Base-by-base conservation (phyloP, 495 filamentous ascomycete species). In the Amorphotheca resinae region DNA sequence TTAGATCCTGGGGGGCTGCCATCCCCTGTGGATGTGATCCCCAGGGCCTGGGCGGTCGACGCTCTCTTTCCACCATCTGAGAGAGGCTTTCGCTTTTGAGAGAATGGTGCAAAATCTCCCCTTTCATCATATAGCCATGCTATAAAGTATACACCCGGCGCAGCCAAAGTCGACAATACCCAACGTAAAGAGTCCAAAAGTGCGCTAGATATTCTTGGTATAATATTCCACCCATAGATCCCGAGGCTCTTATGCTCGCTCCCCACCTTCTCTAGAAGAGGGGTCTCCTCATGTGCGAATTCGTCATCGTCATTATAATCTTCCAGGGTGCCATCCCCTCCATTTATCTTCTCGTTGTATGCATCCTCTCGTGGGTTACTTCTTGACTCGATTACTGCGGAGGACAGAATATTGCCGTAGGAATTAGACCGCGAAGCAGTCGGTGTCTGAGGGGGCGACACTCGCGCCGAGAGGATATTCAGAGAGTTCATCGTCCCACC, bases 401-500 rank as follows among this genome's bases (percentile, higher is more conserved):
- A 57, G 23, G 70, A 58, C 44, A 68, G 58, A 30, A 72, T 61
- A 23, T 78, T 71, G 46, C 68, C 71, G 46, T 80, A 68, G 11
- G 79, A 83, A 52, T 75, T 80, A 41, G 77, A 76, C 63, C 80
- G 69, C 44, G 76, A 71, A 40, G 77, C 76, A 30, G 60, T 57
- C 11, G 69, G 67, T 54, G 68, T 75, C 48, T 70, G 59, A 34
- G 70, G 58, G 46, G 70, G 72, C 50, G 72, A 74, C 45, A 91
- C 84, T 67, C 83, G 79, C 59, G 84, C 75, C 51, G 86, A 93
- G 61, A 98, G 72, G 61, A 95, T 83, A 64, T 93, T 94, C 69
- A 96, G 67, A 56, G 89, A 93, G 80, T 96, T 95, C 89, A 98
- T 98, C 67, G 79, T 87, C 67, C 23, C 45, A 41, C 32, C 33